Base-by-base conservation (phyloP, 148 eudicot species). In the Rhododendron vialii region DNA sequence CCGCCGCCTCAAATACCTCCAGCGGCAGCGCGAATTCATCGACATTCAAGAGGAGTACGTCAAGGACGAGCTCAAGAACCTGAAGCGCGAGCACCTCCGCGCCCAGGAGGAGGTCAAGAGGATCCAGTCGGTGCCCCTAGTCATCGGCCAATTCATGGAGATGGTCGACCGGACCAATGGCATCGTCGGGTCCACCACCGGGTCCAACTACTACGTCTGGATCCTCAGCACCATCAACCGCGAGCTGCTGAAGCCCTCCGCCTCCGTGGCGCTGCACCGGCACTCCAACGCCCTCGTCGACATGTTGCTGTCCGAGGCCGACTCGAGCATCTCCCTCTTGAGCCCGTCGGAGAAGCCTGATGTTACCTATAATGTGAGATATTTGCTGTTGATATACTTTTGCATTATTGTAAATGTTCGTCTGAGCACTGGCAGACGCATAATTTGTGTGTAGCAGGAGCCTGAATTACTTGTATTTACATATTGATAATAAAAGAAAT, bases 311-410 rank as follows among this genome's bases (percentile, higher is more conserved):
- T 97, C 98, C 0, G 97, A 95, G 81, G 98, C 98, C 7, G 98
- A 95, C 87, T 95, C 98, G 9, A 96, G 98, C 86, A 96, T 96
- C 3, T 94, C 98, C 45, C 91, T 96, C 6, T 87, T 96, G 13
- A 93, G 95, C 85, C 98, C 94, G 57, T 92, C 98, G 4, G 98
- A 96, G 93, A 96, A 94, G 91, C 98, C 98, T 41, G 98, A 95
- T 85, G 98, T 95, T 59, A 85, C 93, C 33, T 95, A 95, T 59
- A 92, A 86, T 89, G 98, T 95, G 65, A 89, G 94, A 35, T 35
- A 35, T 35, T 35, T 35, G 1, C 36, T 35, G 36, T 35, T 35
- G 36, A 35, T 35, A 35, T 35, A 35, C 36, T 35, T 35, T 35
- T 35, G 36, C 36, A 35, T 35, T 35, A 35, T 35, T 35, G 36